A percentile compares a stretch with the other conserved stretches of the same genome.
These are phyloP conservation scores for Dryas alaskensis DNA, from an alignment of 306 rosid genomes.

Conservation along the genomic window DNA sequence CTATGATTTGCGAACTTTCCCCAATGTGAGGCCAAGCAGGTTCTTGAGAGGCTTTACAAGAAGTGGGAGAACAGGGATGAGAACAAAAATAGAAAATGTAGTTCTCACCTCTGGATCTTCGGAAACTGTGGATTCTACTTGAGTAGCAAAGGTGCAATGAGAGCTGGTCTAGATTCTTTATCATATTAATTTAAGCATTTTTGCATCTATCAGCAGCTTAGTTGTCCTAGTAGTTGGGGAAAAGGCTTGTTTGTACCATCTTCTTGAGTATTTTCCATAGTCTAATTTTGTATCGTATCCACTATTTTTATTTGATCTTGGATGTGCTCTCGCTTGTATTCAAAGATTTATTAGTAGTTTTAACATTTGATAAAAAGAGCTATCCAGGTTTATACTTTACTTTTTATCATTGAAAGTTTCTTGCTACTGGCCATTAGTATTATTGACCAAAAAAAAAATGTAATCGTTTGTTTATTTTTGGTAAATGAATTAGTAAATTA, in stretches of 20 bases:
- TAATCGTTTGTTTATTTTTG: too few species aligned
- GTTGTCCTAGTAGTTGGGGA: not conserved
- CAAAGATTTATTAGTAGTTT: not conserved
- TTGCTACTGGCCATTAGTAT: not conserved
- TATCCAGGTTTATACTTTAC: not conserved
- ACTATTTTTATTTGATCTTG: not conserved
- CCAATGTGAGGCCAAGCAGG: slow-evolving; percentile 83
- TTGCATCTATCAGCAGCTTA: not conserved
- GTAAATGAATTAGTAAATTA: too few species aligned
- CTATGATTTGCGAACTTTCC: slow-evolving; percentile 78
- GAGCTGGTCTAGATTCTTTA: not conserved
- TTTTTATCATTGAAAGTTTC: not conserved
- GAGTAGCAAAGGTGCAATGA: not conserved
- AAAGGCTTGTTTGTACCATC: slow-evolving; percentile 8
- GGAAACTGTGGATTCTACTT: slow-evolving; percentile 5
- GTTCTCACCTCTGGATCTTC: not conserved
- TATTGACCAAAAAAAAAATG: too few species aligned
- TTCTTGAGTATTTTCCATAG: not conserved
- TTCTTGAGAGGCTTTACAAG: slow-evolving; percentile 76
- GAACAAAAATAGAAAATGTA: slow-evolving; percentile 50
- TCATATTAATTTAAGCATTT: not conserved
- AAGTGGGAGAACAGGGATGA: slow-evolving; percentile 75
- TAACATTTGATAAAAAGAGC: not conserved
- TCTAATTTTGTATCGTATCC: slow-evolving; percentile 1
- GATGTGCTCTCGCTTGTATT: not conserved